Conservation (phyloP, 495 filamentous ascomycete genomes). For the Penicillium dipodomyicola region DNA sequence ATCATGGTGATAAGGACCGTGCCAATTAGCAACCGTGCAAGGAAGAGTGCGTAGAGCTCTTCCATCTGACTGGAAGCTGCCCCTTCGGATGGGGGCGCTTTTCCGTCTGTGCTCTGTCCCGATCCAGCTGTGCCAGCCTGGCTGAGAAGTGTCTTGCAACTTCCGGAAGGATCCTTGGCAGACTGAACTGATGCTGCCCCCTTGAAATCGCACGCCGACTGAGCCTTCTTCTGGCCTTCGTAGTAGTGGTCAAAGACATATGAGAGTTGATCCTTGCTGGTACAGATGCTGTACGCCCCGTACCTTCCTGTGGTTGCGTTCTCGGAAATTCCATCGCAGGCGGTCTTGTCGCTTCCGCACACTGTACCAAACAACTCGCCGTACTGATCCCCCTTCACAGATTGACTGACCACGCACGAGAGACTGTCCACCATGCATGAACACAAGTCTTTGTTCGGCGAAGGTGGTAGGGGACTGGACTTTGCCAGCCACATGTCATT, state of each 20-base stretch:
- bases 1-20: too few species aligned
- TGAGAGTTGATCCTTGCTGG: constrained; percentile 67
- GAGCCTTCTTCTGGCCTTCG: constrained; percentile 42
- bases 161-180: constrained; percentile 46
- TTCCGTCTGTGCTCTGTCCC: constrained; percentile 44
- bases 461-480: constrained; percentile 65
- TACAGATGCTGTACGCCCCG: constrained; percentile 86
- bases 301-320: constrained; percentile 72
- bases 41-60: too few species aligned
- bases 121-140: constrained; percentile 62
- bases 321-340: constrained; percentile 69
- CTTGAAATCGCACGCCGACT: constrained; percentile 72
- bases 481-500: constrained; percentile 64
- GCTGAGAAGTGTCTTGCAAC: constrained; percentile 52
- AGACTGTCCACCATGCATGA: constrained; percentile 73
- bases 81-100: constrained; percentile 24
- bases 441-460: constrained; percentile 76
- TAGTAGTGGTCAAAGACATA: constrained; percentile 83
- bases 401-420: constrained; percentile 58
- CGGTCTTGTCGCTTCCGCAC: constrained; percentile 54
- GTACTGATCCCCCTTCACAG: constrained; percentile 52
- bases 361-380: constrained; percentile 68
- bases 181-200: constrained; percentile 57
- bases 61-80: too few species aligned
- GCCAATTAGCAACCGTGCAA: too few species aligned